Conservation (phyloP, 352 stramenopile species). For the Pythium monospermum region DNA sequence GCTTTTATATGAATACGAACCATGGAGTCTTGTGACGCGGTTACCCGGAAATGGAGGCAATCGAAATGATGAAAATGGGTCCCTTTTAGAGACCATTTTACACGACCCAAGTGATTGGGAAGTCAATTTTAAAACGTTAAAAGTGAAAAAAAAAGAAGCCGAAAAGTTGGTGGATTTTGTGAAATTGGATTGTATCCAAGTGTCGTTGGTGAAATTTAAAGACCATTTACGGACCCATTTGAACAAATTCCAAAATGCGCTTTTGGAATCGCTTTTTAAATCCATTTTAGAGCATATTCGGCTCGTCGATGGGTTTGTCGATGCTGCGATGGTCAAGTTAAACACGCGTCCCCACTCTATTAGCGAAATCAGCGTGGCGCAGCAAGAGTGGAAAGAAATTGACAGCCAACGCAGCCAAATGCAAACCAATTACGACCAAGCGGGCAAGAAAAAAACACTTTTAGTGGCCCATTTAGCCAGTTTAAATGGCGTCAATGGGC, state of each 20-base stretch:
- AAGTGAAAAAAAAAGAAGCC: constrained; percentile 87
- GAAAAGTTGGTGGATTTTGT: constrained; percentile 90
- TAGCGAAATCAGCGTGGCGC: constrained; percentile 88
- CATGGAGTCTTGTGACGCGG: constrained; percentile 63
- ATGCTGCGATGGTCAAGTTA: constrained; percentile 85
- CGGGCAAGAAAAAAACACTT: constrained; percentile 84
- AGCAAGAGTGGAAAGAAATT: constrained; percentile 90
- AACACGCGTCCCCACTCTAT: constrained; percentile 88
- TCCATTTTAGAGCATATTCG: constrained; percentile 75
- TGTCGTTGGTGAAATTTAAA: constrained; percentile 90
- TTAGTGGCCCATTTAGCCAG: constrained; percentile 42
- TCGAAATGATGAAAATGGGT: constrained; percentile 35
- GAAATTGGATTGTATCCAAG: constrained; percentile 88
- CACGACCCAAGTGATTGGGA: constrained; percentile 79
- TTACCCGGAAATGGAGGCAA: constrained; percentile 46
- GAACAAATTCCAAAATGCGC: constrained; percentile 75
- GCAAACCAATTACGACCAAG: constrained; percentile 54
- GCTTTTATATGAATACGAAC: constrained; percentile 74
- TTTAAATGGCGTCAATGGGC: not conserved
- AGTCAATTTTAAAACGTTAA: constrained; percentile 88
- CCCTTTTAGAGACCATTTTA: constrained; percentile 73
- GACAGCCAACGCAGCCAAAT: constrained; percentile 53
- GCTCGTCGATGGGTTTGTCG: constrained; percentile 87
- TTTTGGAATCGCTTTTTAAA: constrained; percentile 84
- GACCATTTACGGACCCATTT: constrained; percentile 80